Evolutionary conservation across 2,329 filamentous ascomycete genomes (phyloP), one percentile per base, ranked within the genome.

Genomic region (Clathrospora elynae): DNA sequence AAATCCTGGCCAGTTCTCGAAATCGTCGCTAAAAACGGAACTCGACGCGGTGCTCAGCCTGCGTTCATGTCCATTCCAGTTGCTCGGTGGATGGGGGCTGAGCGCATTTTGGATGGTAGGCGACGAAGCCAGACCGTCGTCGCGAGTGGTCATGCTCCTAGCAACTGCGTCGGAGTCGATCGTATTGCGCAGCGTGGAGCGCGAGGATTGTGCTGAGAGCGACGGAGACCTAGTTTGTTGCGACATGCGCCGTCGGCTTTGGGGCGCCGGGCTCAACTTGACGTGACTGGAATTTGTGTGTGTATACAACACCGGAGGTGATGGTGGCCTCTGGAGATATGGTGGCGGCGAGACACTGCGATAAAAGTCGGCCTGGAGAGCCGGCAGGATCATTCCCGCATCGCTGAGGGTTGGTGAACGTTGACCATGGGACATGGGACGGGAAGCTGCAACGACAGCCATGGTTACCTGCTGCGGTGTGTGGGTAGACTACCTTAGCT

Each of bases 341-440:
- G 78, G 73, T 62, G 72, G 71, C 61, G 72, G 64, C 78, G 73
- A 66, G 78, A 75, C 63, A 79, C 71, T 67, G 75, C 67, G 68
- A 29, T 55, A 45, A 33, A 52, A 49, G 35, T 49, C 43, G 32
- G 49, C 29, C 26, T 61, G 54, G 37, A 51, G 51, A 39, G 87
- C 84, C 48, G 91, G 91, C 37, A 96, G 75, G 61, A 96, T 95
- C 89, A 96, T 91, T 68, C 95, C 91, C 37, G 90, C 90, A 70
- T 96, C 95, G 42, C 90, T 95, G 61, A 96, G 76, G 2, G 91
- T 95, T 32, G 91, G 91, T 46, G 89, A 95, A 29, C 62, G 56
- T 52, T 44, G 58, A 18, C 49, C 53, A 42, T 47, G 30, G 17
- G 36, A 35, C 24, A 44, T 35, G 50, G 42, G 35, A 42, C 42